A percentile compares a stretch with the other conserved stretches of the same genome.
Evolutionary conservation across 371 early-diverging fungal genomes (phyloP).

Genomic region (Lichtheimia corymbifera): DNA sequence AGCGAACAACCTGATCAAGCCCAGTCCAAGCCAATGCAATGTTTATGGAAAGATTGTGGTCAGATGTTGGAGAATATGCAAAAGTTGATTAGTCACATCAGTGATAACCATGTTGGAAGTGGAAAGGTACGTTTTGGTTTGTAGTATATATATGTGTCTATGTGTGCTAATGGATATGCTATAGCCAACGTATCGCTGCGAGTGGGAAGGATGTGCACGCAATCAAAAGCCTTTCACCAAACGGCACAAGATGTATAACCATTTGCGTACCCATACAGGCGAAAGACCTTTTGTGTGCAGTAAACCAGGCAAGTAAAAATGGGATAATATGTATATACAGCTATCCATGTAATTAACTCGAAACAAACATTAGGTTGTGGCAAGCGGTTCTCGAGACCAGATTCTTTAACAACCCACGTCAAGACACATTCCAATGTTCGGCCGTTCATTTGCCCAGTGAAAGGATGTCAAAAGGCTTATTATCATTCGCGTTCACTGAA

Average conservation of each 20-base stretch:
- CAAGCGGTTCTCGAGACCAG: slow-evolving; percentile 86
- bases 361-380: slow-evolving; percentile 50
- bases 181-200: slow-evolving; percentile 73
- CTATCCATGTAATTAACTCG: neutral
- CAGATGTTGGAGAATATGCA: slow-evolving; percentile 45
- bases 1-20: slow-evolving; percentile 11
- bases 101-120: slow-evolving; percentile 59
- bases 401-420: slow-evolving; percentile 87
- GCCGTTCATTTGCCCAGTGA: slow-evolving; percentile 64
- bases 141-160: neutral
- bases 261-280: slow-evolving; percentile 89
- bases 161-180: neutral
- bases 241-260: slow-evolving; percentile 89
- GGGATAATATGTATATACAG: no score
- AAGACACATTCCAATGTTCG: slow-evolving; percentile 85
- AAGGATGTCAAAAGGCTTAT: slow-evolving; percentile 75
- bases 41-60: slow-evolving; percentile 62
- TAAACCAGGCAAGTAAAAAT: slow-evolving; percentile 19
- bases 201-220: slow-evolving; percentile 82
- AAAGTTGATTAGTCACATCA: slow-evolving; percentile 56
- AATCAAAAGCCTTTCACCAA: slow-evolving; percentile 81
- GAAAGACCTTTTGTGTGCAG: slow-evolving; percentile 68
- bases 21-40: slow-evolving; percentile 28
- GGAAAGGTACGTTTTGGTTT: slow-evolving; percentile 13
- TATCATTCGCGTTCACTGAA: slow-evolving; percentile 82